Evolutionary conservation across 2,329 filamentous ascomycete genomes (phyloP).

Genomic region (Cladophialophora bantiana): DNA sequence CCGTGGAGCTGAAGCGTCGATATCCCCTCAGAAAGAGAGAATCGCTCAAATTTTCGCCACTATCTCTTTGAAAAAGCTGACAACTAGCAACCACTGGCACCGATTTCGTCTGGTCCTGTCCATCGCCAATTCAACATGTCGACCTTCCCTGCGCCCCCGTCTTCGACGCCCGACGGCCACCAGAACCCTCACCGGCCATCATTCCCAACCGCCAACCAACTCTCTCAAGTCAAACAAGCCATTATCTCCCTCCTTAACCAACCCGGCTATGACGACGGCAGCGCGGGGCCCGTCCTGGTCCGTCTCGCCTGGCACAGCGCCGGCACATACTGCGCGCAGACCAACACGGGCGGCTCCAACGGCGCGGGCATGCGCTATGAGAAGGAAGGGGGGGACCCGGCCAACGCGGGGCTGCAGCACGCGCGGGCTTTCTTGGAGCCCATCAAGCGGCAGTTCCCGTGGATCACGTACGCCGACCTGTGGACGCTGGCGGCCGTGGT

Average conservation of each 20-base stretch:
- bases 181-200: conserved; percentile 5
- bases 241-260: conserved; percentile 63
- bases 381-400: conserved; percentile 68
- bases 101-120: not conserved
- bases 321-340: conserved; percentile 66
- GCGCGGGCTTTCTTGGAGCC: conserved; percentile 70
- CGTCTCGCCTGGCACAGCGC: conserved; percentile 71
- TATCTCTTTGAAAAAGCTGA: not conserved
- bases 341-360: conserved; percentile 69
- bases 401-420: conserved; percentile 70
- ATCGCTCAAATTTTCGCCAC: not conserved
- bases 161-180: not conserved
- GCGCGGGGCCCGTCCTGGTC: conserved; percentile 68
- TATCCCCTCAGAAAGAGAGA: not conserved
- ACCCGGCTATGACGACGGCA: conserved; percentile 70
- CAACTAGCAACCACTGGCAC: not conserved
- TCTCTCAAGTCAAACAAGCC: conserved; percentile 61
- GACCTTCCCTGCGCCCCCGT: not conserved
- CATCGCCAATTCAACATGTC: conserved; percentile 12
- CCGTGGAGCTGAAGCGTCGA: not conserved
- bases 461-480: conserved; percentile 71
- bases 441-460: conserved; percentile 64
- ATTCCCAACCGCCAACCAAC: conserved; percentile 17
- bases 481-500: conserved; percentile 69
- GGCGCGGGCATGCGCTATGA: conserved; percentile 72